Percentiles rank a stretch among this genome's conserved stretches.
Evolutionary conservation across 2,329 filamentous ascomycete species (phyloP).

Genomic region (Chaetomiaceae sp.): DNA sequence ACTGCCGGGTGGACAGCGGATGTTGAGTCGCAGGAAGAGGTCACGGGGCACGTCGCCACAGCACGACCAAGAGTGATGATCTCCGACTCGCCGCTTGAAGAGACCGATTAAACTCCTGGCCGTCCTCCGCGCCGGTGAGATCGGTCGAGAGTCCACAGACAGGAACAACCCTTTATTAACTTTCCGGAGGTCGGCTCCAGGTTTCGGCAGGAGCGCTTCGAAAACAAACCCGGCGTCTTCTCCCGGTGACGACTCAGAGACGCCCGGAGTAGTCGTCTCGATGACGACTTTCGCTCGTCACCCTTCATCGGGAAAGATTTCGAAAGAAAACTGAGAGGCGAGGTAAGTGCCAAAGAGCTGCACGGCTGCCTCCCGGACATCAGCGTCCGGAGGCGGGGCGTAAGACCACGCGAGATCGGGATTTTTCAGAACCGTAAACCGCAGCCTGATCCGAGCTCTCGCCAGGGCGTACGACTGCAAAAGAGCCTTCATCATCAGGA

Average conservation of each 20-base stretch:
- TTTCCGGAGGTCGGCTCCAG: conserved; percentile 38
- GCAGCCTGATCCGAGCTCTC: conserved; percentile 55
- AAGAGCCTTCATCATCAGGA: conserved; percentile 53
- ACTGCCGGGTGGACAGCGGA: conserved; percentile 52
- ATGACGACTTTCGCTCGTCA: background rate
- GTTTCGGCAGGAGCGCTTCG: conserved; percentile 52
- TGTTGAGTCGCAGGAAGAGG: conserved; percentile 58
- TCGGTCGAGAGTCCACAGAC: conserved; percentile 62
- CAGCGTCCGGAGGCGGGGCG: conserved; percentile 45
- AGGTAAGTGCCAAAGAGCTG: conserved; percentile 57
- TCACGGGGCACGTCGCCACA: conserved; percentile 32
- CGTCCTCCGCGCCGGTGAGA: conserved; percentile 48
- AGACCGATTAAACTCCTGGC: conserved; percentile 52
- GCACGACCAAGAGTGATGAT: conserved; percentile 5
- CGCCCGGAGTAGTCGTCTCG: background rate
- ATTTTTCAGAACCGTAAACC: conserved; percentile 51
- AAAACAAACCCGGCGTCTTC: conserved; percentile 37
- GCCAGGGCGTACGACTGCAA: conserved; percentile 61
- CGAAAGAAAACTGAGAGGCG: conserved; percentile 47
- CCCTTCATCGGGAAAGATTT: conserved; percentile 18
- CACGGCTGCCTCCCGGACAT: conserved; percentile 51
- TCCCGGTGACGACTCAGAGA: background rate
- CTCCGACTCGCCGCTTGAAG: conserved; percentile 46
- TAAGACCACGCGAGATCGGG: conserved; percentile 55
- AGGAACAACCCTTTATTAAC: conserved; percentile 52